Conservation (phyloP, 2,329 filamentous ascomycete genomes). For the Lachnellula subtilissima region DNA sequence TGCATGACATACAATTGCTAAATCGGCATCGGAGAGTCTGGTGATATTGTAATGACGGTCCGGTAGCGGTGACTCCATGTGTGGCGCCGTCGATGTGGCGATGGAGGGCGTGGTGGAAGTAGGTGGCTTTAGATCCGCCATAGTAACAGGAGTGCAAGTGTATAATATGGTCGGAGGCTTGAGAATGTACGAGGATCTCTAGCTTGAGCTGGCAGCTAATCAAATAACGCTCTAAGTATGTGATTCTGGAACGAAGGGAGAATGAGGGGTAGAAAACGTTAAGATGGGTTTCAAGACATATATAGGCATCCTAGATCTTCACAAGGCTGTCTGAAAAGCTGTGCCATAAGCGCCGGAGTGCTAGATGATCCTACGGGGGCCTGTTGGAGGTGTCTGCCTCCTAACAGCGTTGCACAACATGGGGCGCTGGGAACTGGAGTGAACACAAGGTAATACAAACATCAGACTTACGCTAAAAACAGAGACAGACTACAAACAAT, state of each 20-base stretch:
- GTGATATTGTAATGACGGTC: slow-evolving; percentile 3
- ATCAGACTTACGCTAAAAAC: neutral
- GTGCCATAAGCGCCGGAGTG: neutral
- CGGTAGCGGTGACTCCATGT: slow-evolving; percentile 1
- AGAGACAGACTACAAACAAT: neutral
- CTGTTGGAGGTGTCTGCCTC: neutral
- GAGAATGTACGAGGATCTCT: neutral
- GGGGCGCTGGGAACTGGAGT: neutral
- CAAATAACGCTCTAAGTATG: neutral
- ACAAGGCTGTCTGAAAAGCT: neutral
- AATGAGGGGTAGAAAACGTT: neutral
- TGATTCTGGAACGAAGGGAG: neutral
- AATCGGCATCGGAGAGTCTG: slow-evolving; percentile 2
- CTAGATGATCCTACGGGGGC: neutral
- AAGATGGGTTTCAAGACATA: neutral
- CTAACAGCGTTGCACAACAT: neutral
- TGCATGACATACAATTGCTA: slow-evolving; percentile 4
- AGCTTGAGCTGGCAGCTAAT: neutral
- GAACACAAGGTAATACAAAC: neutral
- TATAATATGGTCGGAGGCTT: neutral
- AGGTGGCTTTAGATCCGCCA: neutral
- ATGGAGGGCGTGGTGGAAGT: neutral
- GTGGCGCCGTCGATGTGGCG: slow-evolving; percentile 1
- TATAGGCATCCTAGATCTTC: neutral
- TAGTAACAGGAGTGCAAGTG: neutral